A percentile compares a stretch with the other conserved stretches of the same genome.
These are phyloP conservation scores for Dryadomyces quercus-mongolicae DNA, from an alignment of 2,329 filamentous ascomycete genomes.

Conservation along the genomic window DNA sequence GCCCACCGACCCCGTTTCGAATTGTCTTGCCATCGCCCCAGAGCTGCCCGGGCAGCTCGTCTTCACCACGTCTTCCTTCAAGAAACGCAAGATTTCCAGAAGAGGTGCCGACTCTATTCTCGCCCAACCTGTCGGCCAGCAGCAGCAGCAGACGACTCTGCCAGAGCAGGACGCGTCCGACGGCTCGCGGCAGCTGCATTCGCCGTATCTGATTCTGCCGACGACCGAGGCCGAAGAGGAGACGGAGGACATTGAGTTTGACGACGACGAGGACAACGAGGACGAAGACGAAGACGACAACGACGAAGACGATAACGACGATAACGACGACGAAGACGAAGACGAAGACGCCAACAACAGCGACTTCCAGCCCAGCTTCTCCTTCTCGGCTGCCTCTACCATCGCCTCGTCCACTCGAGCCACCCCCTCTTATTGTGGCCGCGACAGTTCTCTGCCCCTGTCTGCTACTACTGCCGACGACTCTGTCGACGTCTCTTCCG, in stretches of 20 bases:
- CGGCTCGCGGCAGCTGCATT: neutral
- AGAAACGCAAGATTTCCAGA: slow-evolving; percentile 54
- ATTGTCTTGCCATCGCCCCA: too few relatives aligned
- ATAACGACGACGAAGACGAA: slow-evolving; percentile 4
- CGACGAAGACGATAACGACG: slow-evolving; percentile 16
- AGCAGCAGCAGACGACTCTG: slow-evolving; percentile 16
- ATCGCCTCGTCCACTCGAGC: slow-evolving; percentile 39
- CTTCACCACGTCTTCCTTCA: slow-evolving; percentile 60
- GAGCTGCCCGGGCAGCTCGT: slow-evolving; percentile 56
- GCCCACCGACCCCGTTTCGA: too few relatives aligned
- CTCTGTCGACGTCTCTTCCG: neutral
- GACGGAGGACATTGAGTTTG: slow-evolving; percentile 20
- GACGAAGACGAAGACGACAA: slow-evolving; percentile 14
- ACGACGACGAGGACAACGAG: slow-evolving; percentile 14
- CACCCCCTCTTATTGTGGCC: slow-evolving; percentile 37
- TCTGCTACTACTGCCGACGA: neutral
- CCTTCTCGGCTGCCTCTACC: slow-evolving; percentile 5
- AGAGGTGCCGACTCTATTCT: slow-evolving; percentile 25
- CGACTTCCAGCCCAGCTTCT: slow-evolving; percentile 5
- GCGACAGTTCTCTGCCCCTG: slow-evolving; percentile 20
- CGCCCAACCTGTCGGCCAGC: slow-evolving; percentile 1
- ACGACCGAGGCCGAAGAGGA: slow-evolving; percentile 9
- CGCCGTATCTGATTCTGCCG: slow-evolving; percentile 12
- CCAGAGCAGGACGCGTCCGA: slow-evolving; percentile 13
- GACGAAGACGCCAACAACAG: slow-evolving; percentile 5